A percentile compares a stretch with the other conserved stretches of the same genome.
These are phyloP conservation scores for Pseudocohnilembus persalinus DNA, from an alignment of 169 alveolate genomes.

Conservation along the genomic window DNA sequence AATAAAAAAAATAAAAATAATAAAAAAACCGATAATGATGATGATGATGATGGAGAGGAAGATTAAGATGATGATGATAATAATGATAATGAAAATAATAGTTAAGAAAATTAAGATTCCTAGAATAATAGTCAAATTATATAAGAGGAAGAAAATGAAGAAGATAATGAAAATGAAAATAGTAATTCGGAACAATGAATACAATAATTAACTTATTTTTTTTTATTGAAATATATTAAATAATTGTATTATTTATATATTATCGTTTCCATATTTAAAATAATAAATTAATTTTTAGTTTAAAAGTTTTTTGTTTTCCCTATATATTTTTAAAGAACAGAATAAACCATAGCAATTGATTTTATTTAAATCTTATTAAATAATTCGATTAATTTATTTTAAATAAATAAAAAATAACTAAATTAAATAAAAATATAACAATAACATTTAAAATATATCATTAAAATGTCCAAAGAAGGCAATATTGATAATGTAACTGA, in stretches of 20 bases:
- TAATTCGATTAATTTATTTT: too few species aligned
- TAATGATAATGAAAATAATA: background rate
- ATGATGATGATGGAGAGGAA: background rate
- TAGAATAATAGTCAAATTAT: background rate
- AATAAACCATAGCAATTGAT: too few species aligned
- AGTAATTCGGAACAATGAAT: background rate
- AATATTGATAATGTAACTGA: background rate
- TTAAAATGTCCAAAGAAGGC: background rate
- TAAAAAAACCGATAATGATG: constrained; percentile 1
- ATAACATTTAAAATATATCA: too few species aligned
- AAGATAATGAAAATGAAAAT: background rate
- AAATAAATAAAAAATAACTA: too few species aligned
- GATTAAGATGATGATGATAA: background rate
- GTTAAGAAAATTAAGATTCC: background rate
- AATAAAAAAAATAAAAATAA: constrained; percentile 9
- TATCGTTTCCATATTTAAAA: background rate
- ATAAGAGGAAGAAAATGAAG: background rate
- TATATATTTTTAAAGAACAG: too few species aligned
- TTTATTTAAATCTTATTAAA: too few species aligned
- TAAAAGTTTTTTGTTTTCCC: too few species aligned
- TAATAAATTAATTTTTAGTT: too few species aligned
- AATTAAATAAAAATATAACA: too few species aligned
- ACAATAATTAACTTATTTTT: too few species aligned
- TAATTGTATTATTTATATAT: too few species aligned
- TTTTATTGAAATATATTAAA: too few species aligned